Evolutionary conservation across 2,329 filamentous ascomycete species (phyloP).

Genomic region (Aspergillus ruber): DNA sequence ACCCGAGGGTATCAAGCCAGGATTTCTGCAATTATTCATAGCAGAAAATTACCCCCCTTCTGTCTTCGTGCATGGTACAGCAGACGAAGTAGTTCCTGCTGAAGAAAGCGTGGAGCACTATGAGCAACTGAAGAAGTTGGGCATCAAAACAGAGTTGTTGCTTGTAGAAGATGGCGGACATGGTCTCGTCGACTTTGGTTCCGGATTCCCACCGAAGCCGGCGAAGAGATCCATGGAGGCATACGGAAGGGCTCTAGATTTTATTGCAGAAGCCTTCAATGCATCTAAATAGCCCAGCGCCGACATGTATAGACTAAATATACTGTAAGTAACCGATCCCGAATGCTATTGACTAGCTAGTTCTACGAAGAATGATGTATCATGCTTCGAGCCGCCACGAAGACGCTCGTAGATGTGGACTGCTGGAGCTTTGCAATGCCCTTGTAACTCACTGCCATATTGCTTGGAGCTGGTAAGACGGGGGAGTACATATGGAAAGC

Average conservation of each 20-base stretch:
- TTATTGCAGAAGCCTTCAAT: constrained; percentile 10
- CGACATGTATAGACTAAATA: no score
- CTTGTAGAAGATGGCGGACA: constrained; percentile 12
- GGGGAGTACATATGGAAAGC: no score
- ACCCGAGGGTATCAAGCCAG: constrained; percentile 9
- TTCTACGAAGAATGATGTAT: no score
- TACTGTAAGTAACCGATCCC: no score
- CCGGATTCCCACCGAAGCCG: constrained; percentile 1
- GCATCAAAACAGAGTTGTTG: constrained; percentile 9
- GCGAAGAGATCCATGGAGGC: constrained; percentile 6
- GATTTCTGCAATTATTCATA: constrained; percentile 13
- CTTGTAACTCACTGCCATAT: no score
- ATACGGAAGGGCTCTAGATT: constrained; percentile 12
- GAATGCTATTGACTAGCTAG: no score
- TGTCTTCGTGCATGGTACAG: constrained; percentile 15
- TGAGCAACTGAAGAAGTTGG: constrained; percentile 10
- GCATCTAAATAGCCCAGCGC: no score
- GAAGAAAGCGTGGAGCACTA: constrained; percentile 13
- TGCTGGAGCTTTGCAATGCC: no score
- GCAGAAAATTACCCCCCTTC: constrained; percentile 10
- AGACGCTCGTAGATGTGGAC: no score
- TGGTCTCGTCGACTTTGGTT: constrained; percentile 9
- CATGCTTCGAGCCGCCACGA: no score
- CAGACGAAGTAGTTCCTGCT: constrained; percentile 15
- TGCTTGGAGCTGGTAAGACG: no score